Evolutionary conservation across 441 rosid genomes (phyloP).

Genomic region (Erodium chrysanthum): DNA sequence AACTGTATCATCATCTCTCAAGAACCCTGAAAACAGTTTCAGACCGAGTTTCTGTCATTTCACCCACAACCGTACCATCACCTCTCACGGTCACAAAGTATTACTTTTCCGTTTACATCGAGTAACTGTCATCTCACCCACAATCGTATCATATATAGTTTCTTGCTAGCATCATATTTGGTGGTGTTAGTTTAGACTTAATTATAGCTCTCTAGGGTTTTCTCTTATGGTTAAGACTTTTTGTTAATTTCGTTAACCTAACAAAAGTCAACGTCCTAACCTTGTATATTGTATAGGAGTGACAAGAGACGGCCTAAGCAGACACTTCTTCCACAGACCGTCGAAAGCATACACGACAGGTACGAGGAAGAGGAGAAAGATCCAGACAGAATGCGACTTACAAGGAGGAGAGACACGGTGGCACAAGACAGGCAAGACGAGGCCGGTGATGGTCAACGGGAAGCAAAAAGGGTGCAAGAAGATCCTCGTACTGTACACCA

Average conservation of each 20-base stretch:
- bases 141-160: no score
- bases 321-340: slow-evolving; percentile 92
- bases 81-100: no score
- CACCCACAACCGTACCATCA: no score
- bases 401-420: slow-evolving; percentile 87
- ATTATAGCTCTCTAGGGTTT: background rate
- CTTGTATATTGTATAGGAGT: slow-evolving; percentile 37
- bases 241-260: slow-evolving; percentile 10
- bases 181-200: background rate
- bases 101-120: no score
- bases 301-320: slow-evolving; percentile 73
- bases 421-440: slow-evolving; percentile 97
- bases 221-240: slow-evolving; percentile 45
- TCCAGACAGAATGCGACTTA: slow-evolving; percentile 54
- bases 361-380: slow-evolving; percentile 82
- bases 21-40: no score
- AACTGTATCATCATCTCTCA: no score
- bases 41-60: no score
- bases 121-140: no score
- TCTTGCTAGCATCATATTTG: background rate
- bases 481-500: slow-evolving; percentile 84
- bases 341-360: slow-evolving; percentile 97
- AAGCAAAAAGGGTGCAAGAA: slow-evolving; percentile 67
- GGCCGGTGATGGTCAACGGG: slow-evolving; percentile 46
- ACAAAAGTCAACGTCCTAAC: no score